These are phyloP conservation scores for Alternaria atra DNA, from an alignment of 2,329 filamentous ascomycete species.

Conservation along the genomic window DNA sequence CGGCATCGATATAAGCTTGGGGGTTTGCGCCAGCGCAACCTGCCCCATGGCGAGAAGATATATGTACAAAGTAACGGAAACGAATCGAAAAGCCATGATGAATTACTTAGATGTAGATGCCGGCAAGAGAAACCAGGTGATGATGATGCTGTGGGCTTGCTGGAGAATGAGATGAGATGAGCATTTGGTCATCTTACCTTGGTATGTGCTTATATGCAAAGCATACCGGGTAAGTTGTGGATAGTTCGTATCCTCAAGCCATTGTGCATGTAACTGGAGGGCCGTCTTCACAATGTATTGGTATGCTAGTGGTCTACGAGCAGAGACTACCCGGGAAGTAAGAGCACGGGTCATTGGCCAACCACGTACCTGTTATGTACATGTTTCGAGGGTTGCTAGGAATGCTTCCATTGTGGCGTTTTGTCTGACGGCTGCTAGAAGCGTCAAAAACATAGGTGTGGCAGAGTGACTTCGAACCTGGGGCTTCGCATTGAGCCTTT, in stretches of 20 bases:
- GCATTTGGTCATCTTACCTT: neutral
- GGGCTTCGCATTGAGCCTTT: neutral
- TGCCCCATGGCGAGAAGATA: neutral
- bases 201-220: neutral
- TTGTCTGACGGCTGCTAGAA: neutral
- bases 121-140: neutral
- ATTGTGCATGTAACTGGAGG: neutral
- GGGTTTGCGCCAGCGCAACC: neutral
- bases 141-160: neutral
- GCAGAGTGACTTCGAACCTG: neutral
- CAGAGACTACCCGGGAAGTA: neutral
- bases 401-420: neutral
- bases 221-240: neutral
- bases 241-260: neutral
- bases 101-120: neutral
- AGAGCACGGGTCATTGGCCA: neutral
- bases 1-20: neutral
- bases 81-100: neutral
- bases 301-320: neutral
- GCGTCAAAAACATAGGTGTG: neutral
- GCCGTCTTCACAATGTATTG: neutral
- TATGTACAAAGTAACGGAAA: neutral
- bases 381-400: neutral
- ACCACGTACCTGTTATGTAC: too few relatives aligned
- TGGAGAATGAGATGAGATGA: neutral